Evolutionary conservation across 306 rosid species (phyloP).

Genomic region (Trichosanthes cucumerina): DNA sequence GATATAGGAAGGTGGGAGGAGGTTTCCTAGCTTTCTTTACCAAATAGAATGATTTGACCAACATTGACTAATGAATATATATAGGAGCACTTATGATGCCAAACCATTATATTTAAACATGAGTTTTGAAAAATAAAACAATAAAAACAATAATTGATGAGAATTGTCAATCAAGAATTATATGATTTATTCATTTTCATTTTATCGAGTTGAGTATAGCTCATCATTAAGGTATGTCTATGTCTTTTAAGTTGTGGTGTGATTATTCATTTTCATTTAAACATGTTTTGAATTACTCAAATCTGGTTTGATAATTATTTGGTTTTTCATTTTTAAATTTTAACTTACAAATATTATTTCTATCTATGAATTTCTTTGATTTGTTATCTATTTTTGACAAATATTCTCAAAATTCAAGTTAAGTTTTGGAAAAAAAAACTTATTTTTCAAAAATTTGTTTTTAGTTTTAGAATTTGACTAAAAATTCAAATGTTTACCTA

Average conservation of each 20-base stretch:
- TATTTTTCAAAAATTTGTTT: no score
- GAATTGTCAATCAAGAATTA: neutral
- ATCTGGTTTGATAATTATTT: no score
- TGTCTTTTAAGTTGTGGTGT: neutral
- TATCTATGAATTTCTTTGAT: no score
- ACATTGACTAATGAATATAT: constrained; percentile 7
- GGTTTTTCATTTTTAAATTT: no score
- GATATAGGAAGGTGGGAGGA: constrained; percentile 11
- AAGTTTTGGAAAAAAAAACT: no score
- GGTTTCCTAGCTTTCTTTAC: neutral
- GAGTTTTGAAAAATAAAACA: neutral
- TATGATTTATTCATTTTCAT: neutral
- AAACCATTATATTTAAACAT: neutral
- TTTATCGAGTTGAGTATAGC: neutral
- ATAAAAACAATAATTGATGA: neutral
- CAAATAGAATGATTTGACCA: neutral
- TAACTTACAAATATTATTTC: no score
- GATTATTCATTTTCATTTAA: no score
- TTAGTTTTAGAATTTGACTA: no score
- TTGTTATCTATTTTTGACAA: no score
- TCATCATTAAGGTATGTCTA: neutral
- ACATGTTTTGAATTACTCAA: no score
- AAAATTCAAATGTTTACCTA: no score
- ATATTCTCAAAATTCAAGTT: no score
- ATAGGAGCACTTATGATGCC: neutral